Evolutionary conservation across 108 stramenopile genomes (phyloP), one percentile per base, ranked within the genome.

Genomic region (Skeletonema menzelii): DNA sequence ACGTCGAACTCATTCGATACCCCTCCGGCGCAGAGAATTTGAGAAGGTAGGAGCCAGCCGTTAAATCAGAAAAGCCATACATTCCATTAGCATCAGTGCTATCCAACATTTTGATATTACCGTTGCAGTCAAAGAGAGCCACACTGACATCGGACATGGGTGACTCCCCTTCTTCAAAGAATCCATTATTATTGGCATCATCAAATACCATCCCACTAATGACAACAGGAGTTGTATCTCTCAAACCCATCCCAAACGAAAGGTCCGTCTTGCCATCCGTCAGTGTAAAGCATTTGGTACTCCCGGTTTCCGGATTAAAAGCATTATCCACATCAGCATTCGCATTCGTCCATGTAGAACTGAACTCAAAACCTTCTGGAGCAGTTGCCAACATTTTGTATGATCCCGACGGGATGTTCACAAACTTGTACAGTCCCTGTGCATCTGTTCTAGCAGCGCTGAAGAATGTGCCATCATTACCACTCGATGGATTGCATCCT

Each of bases 61-160:
- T 55, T 5, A 74, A 34, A 12, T 65, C 55, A 19, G 60, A 56
- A 24, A 81, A 81, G 59, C 73, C 80, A 38, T 81, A 81, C 73
- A 75, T 65, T 26, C 80, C 80, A 58, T 82, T 82, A 11, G 46
- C 70, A 30, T 75, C 80, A 3, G 80, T 82, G 24, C 27, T 69
- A 12, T 53, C 42, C 20, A 55, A 30, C 26, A 38, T 15, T 0
- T 49, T 46, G 27, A 70, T 63, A 24, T 42, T 63, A 3, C 74
- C 74, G 46, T 75, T 34, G 53, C 80, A 82, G 58, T 71, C 73
- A 26, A 68, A 75, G 19, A 82, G 59, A 3, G 73, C 74, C 34
- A 82, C 80, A 32, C 19, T 42, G 10, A 82, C 70, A 32, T 63
- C 30, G 2, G 70, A 31, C 5, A 82, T 26, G 6, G 73, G 30